Evolutionary conservation across 2,329 filamentous ascomycete species (phyloP).

Genomic region (Plectosphaerella cucumerina): DNA sequence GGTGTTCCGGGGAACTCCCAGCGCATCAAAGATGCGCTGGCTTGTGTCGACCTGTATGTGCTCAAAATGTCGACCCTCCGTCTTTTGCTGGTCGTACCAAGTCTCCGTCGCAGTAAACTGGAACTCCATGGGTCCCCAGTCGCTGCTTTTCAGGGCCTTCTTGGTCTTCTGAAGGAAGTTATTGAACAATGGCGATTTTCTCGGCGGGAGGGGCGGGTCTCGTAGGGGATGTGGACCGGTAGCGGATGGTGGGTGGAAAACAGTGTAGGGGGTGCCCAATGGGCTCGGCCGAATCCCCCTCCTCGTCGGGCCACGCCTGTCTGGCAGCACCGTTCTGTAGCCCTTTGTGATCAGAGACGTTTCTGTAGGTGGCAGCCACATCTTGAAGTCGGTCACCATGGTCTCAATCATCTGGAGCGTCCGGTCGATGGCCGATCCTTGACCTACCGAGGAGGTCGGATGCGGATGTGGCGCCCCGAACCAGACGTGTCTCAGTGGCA

Average conservation of each 20-base stretch:
- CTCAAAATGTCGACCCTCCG: constrained; percentile 43
- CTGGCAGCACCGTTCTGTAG: constrained; percentile 30
- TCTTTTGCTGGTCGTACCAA: constrained; percentile 46
- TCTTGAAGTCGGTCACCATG: constrained; percentile 25
- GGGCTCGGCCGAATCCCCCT: neutral
- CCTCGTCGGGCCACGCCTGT: constrained; percentile 13
- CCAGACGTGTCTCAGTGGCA: constrained; percentile 40
- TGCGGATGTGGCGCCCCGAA: constrained; percentile 36
- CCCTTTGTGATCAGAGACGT: constrained; percentile 24
- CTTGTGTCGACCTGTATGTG: constrained; percentile 44
- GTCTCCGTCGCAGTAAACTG: constrained; percentile 31
- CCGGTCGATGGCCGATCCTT: constrained; percentile 33
- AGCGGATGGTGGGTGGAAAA: constrained; percentile 41
- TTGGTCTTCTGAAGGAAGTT: too few relatives aligned
- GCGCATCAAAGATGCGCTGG: constrained; percentile 30
- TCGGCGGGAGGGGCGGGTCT: too few relatives aligned
- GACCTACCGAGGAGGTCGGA: constrained; percentile 17
- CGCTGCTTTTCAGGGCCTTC: too few relatives aligned
- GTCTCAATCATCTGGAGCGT: constrained; percentile 32
- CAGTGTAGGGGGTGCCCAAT: constrained; percentile 22
- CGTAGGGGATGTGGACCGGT: too few relatives aligned
- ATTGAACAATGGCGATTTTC: too few relatives aligned
- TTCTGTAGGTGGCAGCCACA: constrained; percentile 29
- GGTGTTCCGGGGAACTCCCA: neutral
- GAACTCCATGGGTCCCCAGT: too few relatives aligned